A percentile compares a stretch with the other conserved stretches of the same genome.
These are phyloP conservation scores for Clavariopsis aquatica DNA, from an alignment of 495 filamentous ascomycete genomes.

Conservation along the genomic window DNA sequence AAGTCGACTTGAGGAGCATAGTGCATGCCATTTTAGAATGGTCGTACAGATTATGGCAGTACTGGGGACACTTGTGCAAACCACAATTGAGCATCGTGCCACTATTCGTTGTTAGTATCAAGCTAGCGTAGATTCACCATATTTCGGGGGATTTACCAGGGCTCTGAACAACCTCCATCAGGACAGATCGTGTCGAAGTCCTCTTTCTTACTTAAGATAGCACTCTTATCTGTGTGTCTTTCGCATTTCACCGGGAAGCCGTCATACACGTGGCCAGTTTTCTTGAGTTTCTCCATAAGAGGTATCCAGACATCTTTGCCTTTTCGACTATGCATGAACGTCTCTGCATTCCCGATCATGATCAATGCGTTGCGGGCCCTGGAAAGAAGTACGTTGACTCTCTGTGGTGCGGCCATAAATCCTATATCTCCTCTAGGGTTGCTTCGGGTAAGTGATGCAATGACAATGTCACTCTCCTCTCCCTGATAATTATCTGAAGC, in stretches of 20 bases:
- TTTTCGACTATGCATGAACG: conserved; percentile 65
- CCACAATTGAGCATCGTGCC: conserved; percentile 61
- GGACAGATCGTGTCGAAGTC: conserved; percentile 66
- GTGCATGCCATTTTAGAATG: conserved; percentile 66
- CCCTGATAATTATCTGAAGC: conserved; percentile 84
- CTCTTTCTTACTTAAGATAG: conserved; percentile 49
- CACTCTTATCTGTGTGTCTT: conserved; percentile 58
- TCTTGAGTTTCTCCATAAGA: conserved; percentile 61
- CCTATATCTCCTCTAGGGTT: conserved; percentile 67
- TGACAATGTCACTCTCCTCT: conserved; percentile 75
- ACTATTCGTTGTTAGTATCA: conserved; percentile 42
- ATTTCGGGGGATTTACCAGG: conserved; percentile 56
- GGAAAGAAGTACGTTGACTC: conserved; percentile 73
- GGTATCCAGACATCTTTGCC: conserved; percentile 59
- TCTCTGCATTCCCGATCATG: conserved; percentile 70
- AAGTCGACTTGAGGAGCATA: conserved; percentile 51
- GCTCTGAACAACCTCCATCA: conserved; percentile 70
- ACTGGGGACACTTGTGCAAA: conserved; percentile 60
- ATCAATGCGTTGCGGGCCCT: conserved; percentile 67
- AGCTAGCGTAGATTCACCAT: conserved; percentile 4
- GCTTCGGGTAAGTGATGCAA: conserved; percentile 67
- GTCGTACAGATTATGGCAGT: conserved; percentile 66
- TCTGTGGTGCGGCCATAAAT: conserved; percentile 69
- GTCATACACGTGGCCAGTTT: conserved; percentile 60
- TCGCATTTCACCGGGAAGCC: conserved; percentile 71